phyloP scores from a whole-genome alignment of 2,329 filamentous ascomycete species.

The Colletotrichum scovillei region DNA sequence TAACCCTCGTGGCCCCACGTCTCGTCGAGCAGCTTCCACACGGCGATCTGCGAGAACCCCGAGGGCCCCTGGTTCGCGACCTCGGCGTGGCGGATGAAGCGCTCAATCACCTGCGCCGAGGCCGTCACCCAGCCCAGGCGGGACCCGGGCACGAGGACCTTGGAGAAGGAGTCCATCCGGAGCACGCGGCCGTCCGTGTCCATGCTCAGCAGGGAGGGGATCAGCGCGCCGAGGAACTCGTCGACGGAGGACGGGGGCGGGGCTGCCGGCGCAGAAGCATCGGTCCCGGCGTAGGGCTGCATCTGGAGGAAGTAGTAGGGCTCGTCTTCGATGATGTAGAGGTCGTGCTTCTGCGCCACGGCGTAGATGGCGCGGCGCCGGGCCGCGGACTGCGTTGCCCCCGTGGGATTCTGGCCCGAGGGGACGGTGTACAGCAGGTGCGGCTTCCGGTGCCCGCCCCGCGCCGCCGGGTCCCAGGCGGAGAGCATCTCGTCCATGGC shows the following conservation, averaged over 20 bases:
- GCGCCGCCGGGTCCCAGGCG: slow-evolving; percentile 58
- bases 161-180: slow-evolving; percentile 93
- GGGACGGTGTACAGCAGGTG: slow-evolving; percentile 70
- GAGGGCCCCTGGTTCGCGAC: slow-evolving; percentile 86
- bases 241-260: slow-evolving; percentile 71
- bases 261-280: slow-evolving; percentile 53
- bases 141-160: slow-evolving; percentile 86
- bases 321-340: slow-evolving; percentile 92
- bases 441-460: slow-evolving; percentile 61
- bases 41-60: slow-evolving; percentile 83
- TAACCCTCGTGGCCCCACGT: slow-evolving; percentile 94
- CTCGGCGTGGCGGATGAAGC: slow-evolving; percentile 86
- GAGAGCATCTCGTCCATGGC: slow-evolving; percentile 62
- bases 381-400: slow-evolving; percentile 78
- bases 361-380: slow-evolving; percentile 80
- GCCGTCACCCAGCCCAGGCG: slow-evolving; percentile 91
- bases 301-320: slow-evolving; percentile 96
- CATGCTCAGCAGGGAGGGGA: slow-evolving; percentile 82
- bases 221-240: slow-evolving; percentile 78
- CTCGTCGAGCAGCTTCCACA: slow-evolving; percentile 93
- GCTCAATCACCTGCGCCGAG: slow-evolving; percentile 84
- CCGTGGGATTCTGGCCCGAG: slow-evolving; percentile 92
- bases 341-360: slow-evolving; percentile 84
- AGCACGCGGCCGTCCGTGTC: slow-evolving; percentile 90
- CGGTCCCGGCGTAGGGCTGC: slow-evolving; percentile 75